These are phyloP conservation scores for Bipolaris oryzae DNA, from an alignment of 2,329 filamentous ascomycete genomes.

Conservation along the genomic window DNA sequence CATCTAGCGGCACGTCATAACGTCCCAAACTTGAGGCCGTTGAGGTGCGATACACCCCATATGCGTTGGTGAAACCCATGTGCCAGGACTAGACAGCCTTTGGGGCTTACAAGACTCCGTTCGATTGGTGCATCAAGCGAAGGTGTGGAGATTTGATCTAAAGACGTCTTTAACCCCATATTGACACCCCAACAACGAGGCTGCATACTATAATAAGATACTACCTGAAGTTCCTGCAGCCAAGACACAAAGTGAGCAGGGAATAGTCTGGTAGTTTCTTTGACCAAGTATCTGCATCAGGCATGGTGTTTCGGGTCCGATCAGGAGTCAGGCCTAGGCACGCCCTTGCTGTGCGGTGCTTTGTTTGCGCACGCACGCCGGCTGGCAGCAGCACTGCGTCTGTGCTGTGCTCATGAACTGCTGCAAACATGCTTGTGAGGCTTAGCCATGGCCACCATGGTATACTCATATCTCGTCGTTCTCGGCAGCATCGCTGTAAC, in stretches of 20 bases:
- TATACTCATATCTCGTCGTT: not conserved
- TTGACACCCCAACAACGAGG: too few relatives aligned
- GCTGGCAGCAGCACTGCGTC: conserved; percentile 2
- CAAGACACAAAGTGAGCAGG: not conserved
- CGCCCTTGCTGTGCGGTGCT: conserved; percentile 17
- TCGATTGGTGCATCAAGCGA: not conserved
- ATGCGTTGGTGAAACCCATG: not conserved
- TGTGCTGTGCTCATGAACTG: conserved; percentile 1
- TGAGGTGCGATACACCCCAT: not conserved
- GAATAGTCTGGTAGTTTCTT: conserved; percentile 3
- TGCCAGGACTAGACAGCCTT: not conserved
- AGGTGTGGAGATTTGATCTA: not conserved
- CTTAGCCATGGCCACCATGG: not conserved
- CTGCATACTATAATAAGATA: not conserved
- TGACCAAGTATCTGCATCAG: conserved; percentile 6
- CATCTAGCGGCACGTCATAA: not conserved
- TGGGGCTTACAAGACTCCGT: not conserved
- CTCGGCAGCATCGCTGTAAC: not conserved
- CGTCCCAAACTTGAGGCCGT: not conserved
- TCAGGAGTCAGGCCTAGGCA: conserved; percentile 6
- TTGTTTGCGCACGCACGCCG: conserved; percentile 23
- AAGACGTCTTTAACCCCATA: not conserved
- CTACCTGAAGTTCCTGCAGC: too few relatives aligned
- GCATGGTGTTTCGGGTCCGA: conserved; percentile 10
- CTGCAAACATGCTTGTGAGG: conserved; percentile 7